A percentile compares a stretch with the other conserved stretches of the same genome.
phyloP scores from a whole-genome alignment of 2,329 filamentous ascomycete species.

The Xylariales sp. region DNA sequence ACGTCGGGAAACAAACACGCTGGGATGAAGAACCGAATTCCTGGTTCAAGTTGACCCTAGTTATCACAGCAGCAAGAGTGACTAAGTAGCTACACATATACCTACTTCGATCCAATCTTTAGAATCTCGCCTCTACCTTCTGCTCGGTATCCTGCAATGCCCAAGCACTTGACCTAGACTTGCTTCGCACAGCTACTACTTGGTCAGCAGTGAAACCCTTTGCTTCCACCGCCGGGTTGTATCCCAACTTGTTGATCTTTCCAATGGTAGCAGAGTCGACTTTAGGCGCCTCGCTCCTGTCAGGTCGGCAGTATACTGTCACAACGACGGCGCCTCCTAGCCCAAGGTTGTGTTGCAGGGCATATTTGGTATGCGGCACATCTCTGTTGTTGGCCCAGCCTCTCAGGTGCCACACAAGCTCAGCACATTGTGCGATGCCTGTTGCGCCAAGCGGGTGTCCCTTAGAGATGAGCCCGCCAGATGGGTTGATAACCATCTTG shows the following conservation, averaged over 20 bases:
- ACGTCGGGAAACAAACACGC: too few relatives aligned
- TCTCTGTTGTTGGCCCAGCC: constrained; percentile 93
- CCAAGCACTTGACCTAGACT: constrained; percentile 61
- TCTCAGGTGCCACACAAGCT: constrained; percentile 90
- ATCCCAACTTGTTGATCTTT: constrained; percentile 66
- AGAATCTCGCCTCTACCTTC: constrained; percentile 70
- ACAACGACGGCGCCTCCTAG: constrained; percentile 87
- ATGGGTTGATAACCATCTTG: constrained; percentile 82
- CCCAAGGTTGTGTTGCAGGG: constrained; percentile 89
- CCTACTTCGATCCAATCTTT: too few relatives aligned
- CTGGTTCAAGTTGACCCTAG: too few relatives aligned
- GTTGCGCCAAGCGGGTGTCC: constrained; percentile 92
- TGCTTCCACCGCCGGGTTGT: constrained; percentile 87
- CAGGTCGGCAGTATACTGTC: constrained; percentile 80
- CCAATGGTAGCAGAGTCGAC: constrained; percentile 62
- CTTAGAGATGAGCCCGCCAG: constrained; percentile 91
- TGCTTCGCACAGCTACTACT: constrained; percentile 66
- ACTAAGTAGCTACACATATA: too few relatives aligned
- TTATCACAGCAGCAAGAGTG: too few relatives aligned
- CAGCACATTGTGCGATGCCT: constrained; percentile 91
- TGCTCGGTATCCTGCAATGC: constrained; percentile 70
- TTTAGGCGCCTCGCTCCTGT: constrained; percentile 60
- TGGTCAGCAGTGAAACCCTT: constrained; percentile 82
- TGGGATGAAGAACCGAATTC: too few relatives aligned
- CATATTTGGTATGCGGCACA: constrained; percentile 62